Conservation (phyloP, 148 eudicot genomes). For the Bassia scoparia region DNA sequence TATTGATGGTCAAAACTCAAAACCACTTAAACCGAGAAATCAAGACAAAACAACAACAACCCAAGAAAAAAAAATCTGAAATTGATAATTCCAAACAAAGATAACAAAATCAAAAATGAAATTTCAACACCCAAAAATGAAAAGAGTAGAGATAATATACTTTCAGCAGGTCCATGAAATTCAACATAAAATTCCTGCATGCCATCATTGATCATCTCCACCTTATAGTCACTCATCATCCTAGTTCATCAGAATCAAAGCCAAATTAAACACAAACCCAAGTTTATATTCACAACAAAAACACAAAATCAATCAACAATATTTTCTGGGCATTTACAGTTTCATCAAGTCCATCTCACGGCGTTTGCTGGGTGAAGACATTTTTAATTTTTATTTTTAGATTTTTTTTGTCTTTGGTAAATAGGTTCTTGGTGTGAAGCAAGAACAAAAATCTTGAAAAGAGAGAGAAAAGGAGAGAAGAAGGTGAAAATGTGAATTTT, state of each 20-base stretch:
- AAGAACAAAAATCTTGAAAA: background rate
- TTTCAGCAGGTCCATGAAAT: constrained; percentile 82
- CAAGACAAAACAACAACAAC: background rate
- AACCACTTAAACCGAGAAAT: background rate
- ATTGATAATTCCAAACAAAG: background rate
- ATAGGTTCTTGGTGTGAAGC: constrained; percentile 23
- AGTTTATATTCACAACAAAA: background rate
- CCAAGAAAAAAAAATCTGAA: background rate
- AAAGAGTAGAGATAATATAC: constrained; percentile 37
- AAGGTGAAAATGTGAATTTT: constrained; percentile 17
- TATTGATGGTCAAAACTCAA: constrained; percentile 12
- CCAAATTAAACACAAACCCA: background rate
- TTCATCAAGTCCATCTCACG: constrained; percentile 98
- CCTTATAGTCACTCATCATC: constrained; percentile 99
- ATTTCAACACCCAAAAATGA: background rate
- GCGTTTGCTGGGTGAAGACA: constrained; percentile 97
- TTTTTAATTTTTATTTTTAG: constrained; percentile 22
- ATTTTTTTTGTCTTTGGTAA: background rate
- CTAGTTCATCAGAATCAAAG: constrained; percentile 28
- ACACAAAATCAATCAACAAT: background rate
- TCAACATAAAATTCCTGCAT: constrained; percentile 90
- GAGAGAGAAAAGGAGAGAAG: constrained; percentile 2
- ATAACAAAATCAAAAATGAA: background rate
- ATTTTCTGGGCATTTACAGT: constrained; percentile 38
- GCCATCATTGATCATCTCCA: constrained; percentile 90